Conservation (phyloP, 352 stramenopile species). For the Globisporangium polare region DNA sequence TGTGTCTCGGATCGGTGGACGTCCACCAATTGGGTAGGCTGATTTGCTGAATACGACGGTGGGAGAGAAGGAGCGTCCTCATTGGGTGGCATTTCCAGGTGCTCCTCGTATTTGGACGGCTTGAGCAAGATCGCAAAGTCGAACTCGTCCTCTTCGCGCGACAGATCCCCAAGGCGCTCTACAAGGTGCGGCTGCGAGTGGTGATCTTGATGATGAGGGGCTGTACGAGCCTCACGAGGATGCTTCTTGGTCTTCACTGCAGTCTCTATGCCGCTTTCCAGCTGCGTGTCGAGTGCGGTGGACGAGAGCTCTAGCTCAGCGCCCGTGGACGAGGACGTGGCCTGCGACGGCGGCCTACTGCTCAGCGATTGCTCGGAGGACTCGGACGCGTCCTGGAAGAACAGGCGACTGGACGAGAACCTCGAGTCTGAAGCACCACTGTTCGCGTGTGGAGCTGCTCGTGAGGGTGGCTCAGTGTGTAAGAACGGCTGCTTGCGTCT, state of each 20-base stretch:
- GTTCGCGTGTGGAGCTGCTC: not conserved
- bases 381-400: slow-evolving; percentile 15
- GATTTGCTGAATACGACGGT: not conserved
- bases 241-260: not conserved
- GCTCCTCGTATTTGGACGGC: slow-evolving; percentile 62
- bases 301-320: not conserved
- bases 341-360: not conserved
- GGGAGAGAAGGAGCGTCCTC: not conserved
- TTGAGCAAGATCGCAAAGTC: slow-evolving; percentile 86
- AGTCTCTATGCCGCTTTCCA: not conserved
- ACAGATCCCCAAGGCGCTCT: slow-evolving; percentile 57
- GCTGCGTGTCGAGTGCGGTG: not conserved
- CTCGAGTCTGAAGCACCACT: not conserved
- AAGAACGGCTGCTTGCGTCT: slow-evolving; percentile 18
- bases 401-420: not conserved
- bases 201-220: not conserved
- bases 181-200: not conserved
- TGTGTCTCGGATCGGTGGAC: not conserved
- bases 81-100: slow-evolving; percentile 28
- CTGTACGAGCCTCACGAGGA: not conserved
- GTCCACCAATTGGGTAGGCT: not conserved
- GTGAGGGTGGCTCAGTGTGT: not conserved
- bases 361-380: not conserved
- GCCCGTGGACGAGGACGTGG: not conserved
- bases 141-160: slow-evolving; percentile 68